Conservation (phyloP, 163 green algal species). For the Prototheca wickerhamii region DNA sequence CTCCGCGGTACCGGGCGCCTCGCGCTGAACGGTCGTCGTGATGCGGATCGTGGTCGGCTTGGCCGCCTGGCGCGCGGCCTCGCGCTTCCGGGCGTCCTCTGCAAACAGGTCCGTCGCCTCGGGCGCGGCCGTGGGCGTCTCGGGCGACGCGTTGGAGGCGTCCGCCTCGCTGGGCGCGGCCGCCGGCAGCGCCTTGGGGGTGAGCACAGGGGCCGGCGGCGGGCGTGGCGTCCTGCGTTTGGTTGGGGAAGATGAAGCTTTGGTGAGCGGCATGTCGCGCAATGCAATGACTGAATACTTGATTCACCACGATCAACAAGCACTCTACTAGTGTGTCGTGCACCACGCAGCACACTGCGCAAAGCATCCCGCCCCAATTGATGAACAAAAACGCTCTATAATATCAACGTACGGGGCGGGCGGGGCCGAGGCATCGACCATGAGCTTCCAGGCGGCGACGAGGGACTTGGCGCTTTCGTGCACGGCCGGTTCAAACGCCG, state of each 20-base stretch:
- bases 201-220: neutral
- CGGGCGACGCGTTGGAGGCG: neutral
- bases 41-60: neutral
- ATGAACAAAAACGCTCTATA: neutral
- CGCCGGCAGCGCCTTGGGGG: too few species aligned
- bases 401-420: neutral
- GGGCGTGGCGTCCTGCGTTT: neutral
- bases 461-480: slow-evolving; percentile 15
- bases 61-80: neutral
- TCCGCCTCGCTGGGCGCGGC: neutral
- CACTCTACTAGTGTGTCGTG: too few species aligned
- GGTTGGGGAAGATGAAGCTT: too few species aligned
- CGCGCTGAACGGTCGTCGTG: neutral
- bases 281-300: too few species aligned
- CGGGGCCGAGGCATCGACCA: slow-evolving; percentile 10
- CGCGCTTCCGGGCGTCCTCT: neutral
- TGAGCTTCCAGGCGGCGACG: slow-evolving; percentile 21
- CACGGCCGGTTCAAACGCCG: slow-evolving; percentile 5
- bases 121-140: neutral
- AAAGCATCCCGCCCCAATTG: too few species aligned
- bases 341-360: too few species aligned
- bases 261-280: too few species aligned
- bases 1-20: neutral
- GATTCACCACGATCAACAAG: too few species aligned
- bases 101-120: neutral